These are phyloP conservation scores for Fagopyrum esculentum DNA, from an alignment of 148 eudicot species.

Conservation along the genomic window DNA sequence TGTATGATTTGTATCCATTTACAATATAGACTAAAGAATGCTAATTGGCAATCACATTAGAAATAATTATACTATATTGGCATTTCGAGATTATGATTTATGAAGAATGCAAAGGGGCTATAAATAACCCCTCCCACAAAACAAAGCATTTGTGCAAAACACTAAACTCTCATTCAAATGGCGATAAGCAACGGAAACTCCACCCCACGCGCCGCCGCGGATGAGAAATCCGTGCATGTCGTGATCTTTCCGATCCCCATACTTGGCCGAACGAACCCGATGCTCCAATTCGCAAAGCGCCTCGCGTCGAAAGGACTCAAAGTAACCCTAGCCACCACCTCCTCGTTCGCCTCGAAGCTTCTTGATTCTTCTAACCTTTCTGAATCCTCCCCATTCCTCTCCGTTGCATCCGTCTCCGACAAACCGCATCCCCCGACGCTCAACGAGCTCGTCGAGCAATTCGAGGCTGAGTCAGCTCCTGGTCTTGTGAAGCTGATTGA, in stretches of 20 bases:
- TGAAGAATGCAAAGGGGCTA: too few relatives aligned
- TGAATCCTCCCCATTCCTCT: neutral
- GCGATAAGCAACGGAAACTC: neutral
- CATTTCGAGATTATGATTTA: too few relatives aligned
- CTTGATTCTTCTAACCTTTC: neutral
- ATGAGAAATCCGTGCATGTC: neutral
- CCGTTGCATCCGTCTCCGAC: conserved; percentile 6
- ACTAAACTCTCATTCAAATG: too few relatives aligned
- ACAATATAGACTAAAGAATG: too few relatives aligned
- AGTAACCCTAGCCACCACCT: conserved; percentile 8
- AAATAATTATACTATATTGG: too few relatives aligned
- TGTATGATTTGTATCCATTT: too few relatives aligned
- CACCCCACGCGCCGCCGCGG: neutral
- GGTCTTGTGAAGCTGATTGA: neutral
- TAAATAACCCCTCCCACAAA: too few relatives aligned
- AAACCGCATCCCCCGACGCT: neutral
- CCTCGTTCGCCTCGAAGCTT: neutral
- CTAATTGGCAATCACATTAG: too few relatives aligned
- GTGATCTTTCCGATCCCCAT: conserved; percentile 4
- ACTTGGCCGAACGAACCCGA: neutral
- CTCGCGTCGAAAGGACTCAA: neutral
- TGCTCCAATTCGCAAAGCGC: conserved; percentile 12
- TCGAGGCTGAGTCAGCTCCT: neutral
- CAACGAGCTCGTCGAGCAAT: neutral
- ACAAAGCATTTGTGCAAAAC: too few relatives aligned